Evolutionary conservation across 1,284 basidiomycete species (phyloP), one percentile per base, ranked within the genome.

Genomic region (Rhodotorula glutinis): DNA sequence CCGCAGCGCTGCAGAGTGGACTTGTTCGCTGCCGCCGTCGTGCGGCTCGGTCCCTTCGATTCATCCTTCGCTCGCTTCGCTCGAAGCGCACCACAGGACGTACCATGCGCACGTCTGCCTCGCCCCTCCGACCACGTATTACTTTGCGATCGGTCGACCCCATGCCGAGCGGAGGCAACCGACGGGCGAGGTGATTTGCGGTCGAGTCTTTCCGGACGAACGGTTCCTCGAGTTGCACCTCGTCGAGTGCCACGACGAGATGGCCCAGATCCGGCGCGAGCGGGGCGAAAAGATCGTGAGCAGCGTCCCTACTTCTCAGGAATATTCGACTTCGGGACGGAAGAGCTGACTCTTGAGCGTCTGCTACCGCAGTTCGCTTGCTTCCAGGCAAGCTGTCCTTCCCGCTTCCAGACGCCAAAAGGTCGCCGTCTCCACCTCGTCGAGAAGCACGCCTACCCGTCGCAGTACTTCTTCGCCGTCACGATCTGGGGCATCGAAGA

Each of bases 241-340:
- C 72, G 88, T 86, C 23, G 92, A 95, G 80, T 90, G 87, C 70
- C 92, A 95, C 73, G 90, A 94, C 78, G 87, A 90, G 4, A 79
- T 93, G 25, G 86, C 88, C 29, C 84, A 85, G 14, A 79, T 91
- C 56, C 82, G 85, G 40, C 86, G 86, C 75, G 88, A 91, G 40
- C 83, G 88, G 58, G 91, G 91, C n/a, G 88, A 92, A 77, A 91
- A 89, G 79, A 93, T 89, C 59, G 92, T 92, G 75, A 64, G 90
- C 84, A 1, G 16, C 9, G 40, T 13, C n/a, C 13, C 11, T n/a
- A 9, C 23, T 25, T n/a, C n/a, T 49, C 47, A 19, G 49, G 27
- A 27, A 25, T 23, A 53, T 33, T 21, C 25, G 19, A n/a, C 21
- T 19, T 17, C 11, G 0, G 13, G 33, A 11, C 40, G 27, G 2